These are phyloP conservation scores for Colletotrichum abscissum DNA, from an alignment of 2,329 filamentous ascomycete species.

Conservation along the genomic window DNA sequence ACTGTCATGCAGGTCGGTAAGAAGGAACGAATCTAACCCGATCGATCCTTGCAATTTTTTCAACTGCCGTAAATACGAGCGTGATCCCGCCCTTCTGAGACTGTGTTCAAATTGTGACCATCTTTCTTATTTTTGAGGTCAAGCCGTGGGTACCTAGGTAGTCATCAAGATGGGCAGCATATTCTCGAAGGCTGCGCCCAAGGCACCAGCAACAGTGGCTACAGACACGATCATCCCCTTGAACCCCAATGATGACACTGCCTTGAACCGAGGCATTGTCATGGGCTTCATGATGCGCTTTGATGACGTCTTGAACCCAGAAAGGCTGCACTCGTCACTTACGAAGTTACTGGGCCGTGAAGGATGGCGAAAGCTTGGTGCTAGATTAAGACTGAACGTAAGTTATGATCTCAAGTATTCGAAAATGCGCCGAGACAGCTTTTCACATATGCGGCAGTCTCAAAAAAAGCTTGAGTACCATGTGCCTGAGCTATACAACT, in stretches of 20 bases:
- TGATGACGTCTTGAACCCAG: slow-evolving; percentile 42
- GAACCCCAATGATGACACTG: slow-evolving; percentile 44
- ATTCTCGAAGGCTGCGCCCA: neutral
- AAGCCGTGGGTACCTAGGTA: neutral
- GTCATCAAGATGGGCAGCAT: neutral
- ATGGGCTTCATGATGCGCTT: slow-evolving; percentile 45
- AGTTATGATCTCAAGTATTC: neutral
- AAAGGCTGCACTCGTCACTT: slow-evolving; percentile 36
- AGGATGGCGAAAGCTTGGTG: slow-evolving; percentile 42
- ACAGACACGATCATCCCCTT: slow-evolving; percentile 44
- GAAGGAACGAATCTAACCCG: neutral
- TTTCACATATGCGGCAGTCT: neutral
- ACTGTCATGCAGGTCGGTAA: neutral
- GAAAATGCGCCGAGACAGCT: neutral
- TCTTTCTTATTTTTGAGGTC: neutral
- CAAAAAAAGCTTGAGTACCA: neutral
- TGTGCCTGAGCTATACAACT: neutral
- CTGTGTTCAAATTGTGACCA: neutral
- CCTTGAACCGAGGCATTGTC: slow-evolving; percentile 38
- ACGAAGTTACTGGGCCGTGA: slow-evolving; percentile 34
- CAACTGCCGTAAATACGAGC: neutral
- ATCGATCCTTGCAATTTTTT: neutral
- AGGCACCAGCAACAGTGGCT: neutral
- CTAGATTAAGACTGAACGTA: slow-evolving; percentile 39
- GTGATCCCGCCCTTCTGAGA: neutral